phyloP scores from a whole-genome alignment of 208 protist genomes.

The Leishmania turanica region DNA sequence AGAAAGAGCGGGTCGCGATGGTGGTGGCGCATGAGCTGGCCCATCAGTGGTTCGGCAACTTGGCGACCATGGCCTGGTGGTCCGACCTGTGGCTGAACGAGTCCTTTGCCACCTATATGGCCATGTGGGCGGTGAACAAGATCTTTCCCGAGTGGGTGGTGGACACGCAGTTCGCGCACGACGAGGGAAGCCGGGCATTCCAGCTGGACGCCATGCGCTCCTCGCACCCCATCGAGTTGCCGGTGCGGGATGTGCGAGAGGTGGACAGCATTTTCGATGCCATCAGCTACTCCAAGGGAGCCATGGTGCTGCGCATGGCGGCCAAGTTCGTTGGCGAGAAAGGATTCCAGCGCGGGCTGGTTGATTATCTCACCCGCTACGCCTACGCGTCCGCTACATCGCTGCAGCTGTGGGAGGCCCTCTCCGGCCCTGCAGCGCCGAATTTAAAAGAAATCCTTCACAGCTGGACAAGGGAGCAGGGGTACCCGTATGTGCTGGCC shows the following conservation, averaged over 20 bases:
- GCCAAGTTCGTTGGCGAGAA: slow-evolving; percentile 81
- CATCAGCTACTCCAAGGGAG: slow-evolving; percentile 92
- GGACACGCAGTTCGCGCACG: slow-evolving; percentile 75
- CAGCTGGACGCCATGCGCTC: slow-evolving; percentile 78
- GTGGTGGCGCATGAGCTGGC: slow-evolving; percentile 95
- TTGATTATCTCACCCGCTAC: slow-evolving; percentile 81
- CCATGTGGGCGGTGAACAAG: slow-evolving; percentile 72
- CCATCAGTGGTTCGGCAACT: slow-evolving; percentile 98
- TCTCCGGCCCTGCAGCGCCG: slow-evolving; percentile 63
- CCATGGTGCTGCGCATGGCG: slow-evolving; percentile 88
- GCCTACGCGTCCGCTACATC: slow-evolving; percentile 76
- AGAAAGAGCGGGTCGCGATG: slow-evolving; percentile 65
- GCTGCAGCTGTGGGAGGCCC: slow-evolving; percentile 85
- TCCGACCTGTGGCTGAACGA: slow-evolving; percentile 98
- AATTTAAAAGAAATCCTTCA: slow-evolving; percentile 65
- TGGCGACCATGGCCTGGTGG: slow-evolving; percentile 99
- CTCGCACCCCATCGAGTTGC: slow-evolving; percentile 94
- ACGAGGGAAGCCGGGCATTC: slow-evolving; percentile 70
- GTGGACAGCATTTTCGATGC: slow-evolving; percentile 95
- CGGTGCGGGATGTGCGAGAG: slow-evolving; percentile 80
- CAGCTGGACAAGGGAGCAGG: slow-evolving; percentile 71
- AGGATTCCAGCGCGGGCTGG: slow-evolving; percentile 77
- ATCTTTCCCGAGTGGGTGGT: slow-evolving; percentile 85
- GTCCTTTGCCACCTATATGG: slow-evolving; percentile 93
- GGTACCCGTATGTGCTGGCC: slow-evolving; percentile 73